Conservation (phyloP, 2,329 filamentous ascomycete species). For the Cordyceps javanica region DNA sequence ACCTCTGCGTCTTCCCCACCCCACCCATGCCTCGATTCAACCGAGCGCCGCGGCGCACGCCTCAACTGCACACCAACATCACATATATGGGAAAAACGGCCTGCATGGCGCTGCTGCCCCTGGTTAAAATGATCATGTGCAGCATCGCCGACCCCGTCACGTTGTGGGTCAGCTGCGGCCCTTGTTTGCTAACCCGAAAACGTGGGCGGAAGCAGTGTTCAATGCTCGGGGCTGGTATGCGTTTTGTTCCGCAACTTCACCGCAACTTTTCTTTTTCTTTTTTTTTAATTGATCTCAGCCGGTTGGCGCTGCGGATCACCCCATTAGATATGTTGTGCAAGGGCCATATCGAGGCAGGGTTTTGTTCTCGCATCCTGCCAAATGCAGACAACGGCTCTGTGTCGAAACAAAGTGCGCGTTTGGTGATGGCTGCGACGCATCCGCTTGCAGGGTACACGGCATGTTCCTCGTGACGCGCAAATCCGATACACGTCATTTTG, state of each 20-base stretch:
- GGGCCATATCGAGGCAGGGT: neutral
- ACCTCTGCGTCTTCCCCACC: neutral
- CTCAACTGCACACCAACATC: neutral
- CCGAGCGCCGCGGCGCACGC: constrained; percentile 2
- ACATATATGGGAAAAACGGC: neutral
- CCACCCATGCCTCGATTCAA: constrained; percentile 10
- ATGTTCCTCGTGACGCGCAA: neutral
- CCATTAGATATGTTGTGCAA: neutral
- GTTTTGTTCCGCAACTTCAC: constrained; percentile 2
- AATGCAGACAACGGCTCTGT: neutral
- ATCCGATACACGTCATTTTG: neutral
- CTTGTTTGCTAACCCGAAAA: neutral
- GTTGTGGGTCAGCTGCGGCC: neutral
- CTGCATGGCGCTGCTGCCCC: neutral
- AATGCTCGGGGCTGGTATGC: neutral
- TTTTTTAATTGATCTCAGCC: neutral
- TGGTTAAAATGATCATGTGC: constrained; percentile 10
- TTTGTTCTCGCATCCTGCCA: neutral
- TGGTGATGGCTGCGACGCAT: neutral
- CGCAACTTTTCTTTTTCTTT: neutral
- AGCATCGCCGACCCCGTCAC: constrained; percentile 1
- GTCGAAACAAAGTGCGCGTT: neutral
- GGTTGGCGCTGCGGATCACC: neutral
- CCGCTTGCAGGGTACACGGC: neutral
- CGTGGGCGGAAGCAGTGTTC: neutral